Evolutionary conservation across 2,329 filamentous ascomycete species (phyloP).

Genomic region (Tolypocladium ophioglossoides): DNA sequence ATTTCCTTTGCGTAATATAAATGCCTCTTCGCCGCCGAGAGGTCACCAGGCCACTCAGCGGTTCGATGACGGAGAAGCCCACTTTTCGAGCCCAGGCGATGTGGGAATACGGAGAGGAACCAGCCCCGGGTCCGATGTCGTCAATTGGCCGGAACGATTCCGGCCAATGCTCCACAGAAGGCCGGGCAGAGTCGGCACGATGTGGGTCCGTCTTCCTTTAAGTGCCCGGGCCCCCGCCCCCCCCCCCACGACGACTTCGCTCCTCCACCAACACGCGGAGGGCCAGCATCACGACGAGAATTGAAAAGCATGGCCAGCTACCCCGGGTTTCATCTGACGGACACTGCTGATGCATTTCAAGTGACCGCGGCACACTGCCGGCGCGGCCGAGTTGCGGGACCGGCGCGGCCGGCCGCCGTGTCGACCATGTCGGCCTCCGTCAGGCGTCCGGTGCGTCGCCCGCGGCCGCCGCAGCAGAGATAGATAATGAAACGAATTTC

Average conservation of each 20-base stretch:
- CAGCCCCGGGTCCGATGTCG: constrained; percentile 15
- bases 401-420: background rate
- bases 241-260: background rate
- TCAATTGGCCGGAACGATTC: constrained; percentile 22
- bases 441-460: background rate
- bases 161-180: constrained; percentile 16
- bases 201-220: constrained; percentile 5
- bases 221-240: constrained; percentile 4
- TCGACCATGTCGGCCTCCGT: background rate
- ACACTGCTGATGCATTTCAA: background rate
- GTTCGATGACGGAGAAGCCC: background rate
- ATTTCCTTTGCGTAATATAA: background rate
- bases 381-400: background rate
- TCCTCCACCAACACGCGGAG: background rate
- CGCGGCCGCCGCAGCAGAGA: background rate
- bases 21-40: background rate
- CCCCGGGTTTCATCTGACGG: background rate
- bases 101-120: constrained; percentile 1
- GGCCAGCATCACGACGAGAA: background rate
- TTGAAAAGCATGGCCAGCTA: background rate
- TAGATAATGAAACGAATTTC: constrained; percentile 6
- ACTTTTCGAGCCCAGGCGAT: background rate
- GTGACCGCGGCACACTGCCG: background rate
- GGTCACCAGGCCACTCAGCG: background rate
- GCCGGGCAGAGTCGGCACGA: constrained; percentile 13